A percentile compares a stretch with the other conserved stretches of the same genome.
Evolutionary conservation across 257 asterid genomes (phyloP).

Genomic region (Anisodus acutangulus): DNA sequence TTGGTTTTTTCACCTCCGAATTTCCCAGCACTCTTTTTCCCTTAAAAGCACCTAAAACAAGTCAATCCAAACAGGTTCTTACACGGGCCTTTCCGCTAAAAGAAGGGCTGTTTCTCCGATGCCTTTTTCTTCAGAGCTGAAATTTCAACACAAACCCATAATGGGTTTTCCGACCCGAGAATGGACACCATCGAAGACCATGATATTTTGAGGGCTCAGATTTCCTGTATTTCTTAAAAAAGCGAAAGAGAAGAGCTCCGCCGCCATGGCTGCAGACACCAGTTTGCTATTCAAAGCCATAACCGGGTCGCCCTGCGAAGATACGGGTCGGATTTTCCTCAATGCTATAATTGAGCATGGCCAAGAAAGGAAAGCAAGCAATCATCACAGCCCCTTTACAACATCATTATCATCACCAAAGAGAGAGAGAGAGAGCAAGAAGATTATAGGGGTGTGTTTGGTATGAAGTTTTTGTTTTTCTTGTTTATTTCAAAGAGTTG

Average conservation of each 20-base stretch:
- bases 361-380: background rate
- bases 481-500: slow-evolving; percentile 24
- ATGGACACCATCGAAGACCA: too few relatives aligned
- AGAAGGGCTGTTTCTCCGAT: too few relatives aligned
- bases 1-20: too few relatives aligned
- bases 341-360: background rate
- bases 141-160: too few relatives aligned
- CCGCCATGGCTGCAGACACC: background rate
- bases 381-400: slow-evolving; percentile 15
- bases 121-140: background rate
- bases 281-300: background rate
- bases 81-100: too few relatives aligned
- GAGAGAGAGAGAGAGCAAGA: background rate
- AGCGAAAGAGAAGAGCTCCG: background rate
- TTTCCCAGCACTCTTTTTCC: too few relatives aligned
- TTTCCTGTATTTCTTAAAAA: background rate
- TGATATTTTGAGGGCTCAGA: too few relatives aligned
- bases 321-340: too few relatives aligned
- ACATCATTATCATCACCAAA: background rate
- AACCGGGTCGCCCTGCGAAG: background rate
- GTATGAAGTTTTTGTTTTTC: background rate
- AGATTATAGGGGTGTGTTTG: background rate
- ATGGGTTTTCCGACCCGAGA: background rate
- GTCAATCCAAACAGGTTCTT: too few relatives aligned
- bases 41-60: too few relatives aligned